Conservation (phyloP, 148 eudicot species). For the Linanthus parryae region DNA sequence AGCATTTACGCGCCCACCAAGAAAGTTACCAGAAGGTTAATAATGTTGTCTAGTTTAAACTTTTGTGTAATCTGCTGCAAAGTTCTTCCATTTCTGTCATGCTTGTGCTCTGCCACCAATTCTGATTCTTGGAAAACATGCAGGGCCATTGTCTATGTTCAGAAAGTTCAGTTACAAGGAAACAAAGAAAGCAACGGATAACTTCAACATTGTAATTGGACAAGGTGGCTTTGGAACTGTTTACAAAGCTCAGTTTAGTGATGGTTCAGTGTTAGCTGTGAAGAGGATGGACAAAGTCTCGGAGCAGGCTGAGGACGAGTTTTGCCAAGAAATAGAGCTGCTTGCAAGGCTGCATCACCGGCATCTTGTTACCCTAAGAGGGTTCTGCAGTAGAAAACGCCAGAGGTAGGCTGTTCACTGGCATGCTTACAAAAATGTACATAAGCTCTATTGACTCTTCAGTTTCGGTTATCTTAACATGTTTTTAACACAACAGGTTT, state of each 20-base stretch:
- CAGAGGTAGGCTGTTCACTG: conserved; percentile 46
- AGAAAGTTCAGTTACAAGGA: conserved; percentile 73
- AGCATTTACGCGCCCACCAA: conserved; percentile 33
- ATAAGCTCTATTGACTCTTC: too few species aligned
- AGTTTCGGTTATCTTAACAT: too few species aligned
- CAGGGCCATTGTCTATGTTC: conserved; percentile 71
- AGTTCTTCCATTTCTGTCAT: conserved; percentile 1
- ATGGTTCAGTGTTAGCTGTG: conserved; percentile 67
- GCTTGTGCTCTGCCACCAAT: too few species aligned
- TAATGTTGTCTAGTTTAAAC: conserved; percentile 1
- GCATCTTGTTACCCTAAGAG: conserved; percentile 89
- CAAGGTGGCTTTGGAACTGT: conserved; percentile 96
- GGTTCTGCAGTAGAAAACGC: conserved; percentile 70
- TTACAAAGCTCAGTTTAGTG: conserved; percentile 71
- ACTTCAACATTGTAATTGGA: conserved; percentile 69
- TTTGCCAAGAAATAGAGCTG: conserved; percentile 90
- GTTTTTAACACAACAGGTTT: conserved; percentile 62
- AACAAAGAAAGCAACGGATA: conserved; percentile 73
- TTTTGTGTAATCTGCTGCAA: not conserved
- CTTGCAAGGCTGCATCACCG: conserved; percentile 95
- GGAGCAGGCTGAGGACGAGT: conserved; percentile 90
- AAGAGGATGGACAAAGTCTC: conserved; percentile 80
- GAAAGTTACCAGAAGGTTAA: conserved; percentile 71
- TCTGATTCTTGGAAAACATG: conserved; percentile 15
- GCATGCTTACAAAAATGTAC: too few species aligned